These are phyloP conservation scores for Lignosus rhinocerotis DNA, from an alignment of 1,284 basidiomycete genomes.

Conservation along the genomic window DNA sequence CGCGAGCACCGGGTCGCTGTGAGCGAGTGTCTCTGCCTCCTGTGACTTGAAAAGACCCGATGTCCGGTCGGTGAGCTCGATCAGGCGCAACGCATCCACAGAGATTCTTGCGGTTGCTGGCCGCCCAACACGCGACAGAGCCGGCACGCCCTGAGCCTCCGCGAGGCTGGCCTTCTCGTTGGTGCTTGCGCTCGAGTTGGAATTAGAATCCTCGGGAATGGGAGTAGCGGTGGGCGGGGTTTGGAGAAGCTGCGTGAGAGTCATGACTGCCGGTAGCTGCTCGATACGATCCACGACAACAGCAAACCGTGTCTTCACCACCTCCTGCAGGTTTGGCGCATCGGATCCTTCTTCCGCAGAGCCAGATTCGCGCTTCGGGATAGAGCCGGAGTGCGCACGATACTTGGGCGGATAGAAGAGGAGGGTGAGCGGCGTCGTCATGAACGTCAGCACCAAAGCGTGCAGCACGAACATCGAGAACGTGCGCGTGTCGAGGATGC, in stretches of 20 bases:
- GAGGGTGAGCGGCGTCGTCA: constrained; percentile 83
- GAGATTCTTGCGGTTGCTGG: constrained; percentile 32
- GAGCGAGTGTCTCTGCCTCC: constrained; percentile 66
- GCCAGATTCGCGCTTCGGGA: neutral
- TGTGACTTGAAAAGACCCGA: constrained; percentile 85
- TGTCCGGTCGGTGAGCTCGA: constrained; percentile 86
- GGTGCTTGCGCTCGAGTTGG: constrained; percentile 4
- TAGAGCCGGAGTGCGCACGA: constrained; percentile 33
- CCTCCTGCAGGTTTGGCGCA: constrained; percentile 31
- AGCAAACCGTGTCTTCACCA: constrained; percentile 62
- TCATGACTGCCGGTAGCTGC: constrained; percentile 76
- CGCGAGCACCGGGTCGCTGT: constrained; percentile 78
- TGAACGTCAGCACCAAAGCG: constrained; percentile 82
- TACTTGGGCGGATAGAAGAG: constrained; percentile 70
- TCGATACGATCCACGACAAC: constrained; percentile 88
- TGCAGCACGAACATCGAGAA: constrained; percentile 92
- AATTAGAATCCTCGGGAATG: neutral
- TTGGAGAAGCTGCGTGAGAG: constrained; percentile 60
- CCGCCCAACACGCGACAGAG: constrained; percentile 3
- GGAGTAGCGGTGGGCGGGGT: constrained; percentile 22
- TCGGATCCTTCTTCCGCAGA: constrained; percentile 12
- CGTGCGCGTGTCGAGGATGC: constrained; percentile 70
- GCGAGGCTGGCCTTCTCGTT: constrained; percentile 25
- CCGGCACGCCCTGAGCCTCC: neutral
- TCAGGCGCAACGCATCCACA: constrained; percentile 80